These are phyloP conservation scores for Cladosporium sp. DNA, from an alignment of 2,329 filamentous ascomycete genomes.

Conservation along the genomic window DNA sequence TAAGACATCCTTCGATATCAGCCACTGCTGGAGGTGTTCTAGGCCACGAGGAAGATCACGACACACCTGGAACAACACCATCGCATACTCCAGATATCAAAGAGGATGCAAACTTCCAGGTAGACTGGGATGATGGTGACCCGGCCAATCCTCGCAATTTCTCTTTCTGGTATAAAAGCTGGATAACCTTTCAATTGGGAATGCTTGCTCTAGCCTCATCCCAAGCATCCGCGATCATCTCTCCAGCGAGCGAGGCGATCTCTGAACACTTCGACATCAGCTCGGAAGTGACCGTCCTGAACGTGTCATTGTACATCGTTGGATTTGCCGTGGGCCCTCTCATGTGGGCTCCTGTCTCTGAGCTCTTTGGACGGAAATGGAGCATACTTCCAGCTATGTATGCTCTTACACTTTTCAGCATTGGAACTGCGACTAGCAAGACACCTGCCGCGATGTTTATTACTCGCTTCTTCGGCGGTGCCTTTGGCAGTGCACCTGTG, in stretches of 20 bases:
- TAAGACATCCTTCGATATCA: background rate
- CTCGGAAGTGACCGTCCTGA: slow-evolving; percentile 47
- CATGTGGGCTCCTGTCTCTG: slow-evolving; percentile 45
- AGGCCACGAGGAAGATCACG: background rate
- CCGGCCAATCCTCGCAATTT: slow-evolving; percentile 52
- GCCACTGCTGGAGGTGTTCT: background rate
- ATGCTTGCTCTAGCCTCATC: slow-evolving; percentile 53
- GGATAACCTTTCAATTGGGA: slow-evolving; percentile 51
- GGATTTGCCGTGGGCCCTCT: slow-evolving; percentile 46
- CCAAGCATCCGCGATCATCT: slow-evolving; percentile 53
- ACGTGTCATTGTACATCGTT: slow-evolving; percentile 50
- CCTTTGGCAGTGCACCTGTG: slow-evolving; percentile 45
- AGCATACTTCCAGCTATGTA: slow-evolving; percentile 43
- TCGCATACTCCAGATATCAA: background rate
- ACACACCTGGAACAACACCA: background rate
- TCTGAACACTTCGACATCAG: slow-evolving; percentile 46
- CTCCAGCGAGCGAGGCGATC: slow-evolving; percentile 48
- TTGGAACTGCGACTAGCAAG: slow-evolving; percentile 41
- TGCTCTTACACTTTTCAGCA: slow-evolving; percentile 43
- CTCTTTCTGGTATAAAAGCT: slow-evolving; percentile 45
- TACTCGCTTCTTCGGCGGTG: slow-evolving; percentile 41
- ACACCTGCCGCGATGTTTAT: slow-evolving; percentile 34
- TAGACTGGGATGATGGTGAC: slow-evolving; percentile 38
- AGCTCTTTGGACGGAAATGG: slow-evolving; percentile 44
- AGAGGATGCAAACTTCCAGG: slow-evolving; percentile 16